Percentiles rank a stretch among this genome's conserved stretches.
Evolutionary conservation across 2,329 filamentous ascomycete genomes (phyloP).

Genomic region (Trichoderma sp.): DNA sequence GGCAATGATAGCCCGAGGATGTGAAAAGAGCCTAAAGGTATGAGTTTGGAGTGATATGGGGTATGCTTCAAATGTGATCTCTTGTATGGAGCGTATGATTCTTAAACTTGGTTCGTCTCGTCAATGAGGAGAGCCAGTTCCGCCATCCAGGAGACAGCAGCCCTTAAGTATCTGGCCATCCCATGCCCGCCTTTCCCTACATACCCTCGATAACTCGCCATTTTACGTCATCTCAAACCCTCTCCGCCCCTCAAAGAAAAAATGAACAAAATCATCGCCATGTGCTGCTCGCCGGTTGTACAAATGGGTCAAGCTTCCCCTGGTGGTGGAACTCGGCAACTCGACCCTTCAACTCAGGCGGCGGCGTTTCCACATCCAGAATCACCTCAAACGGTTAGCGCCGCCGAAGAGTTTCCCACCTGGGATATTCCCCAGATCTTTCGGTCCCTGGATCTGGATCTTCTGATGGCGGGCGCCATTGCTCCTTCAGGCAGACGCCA

Average conservation of each 20-base stretch:
- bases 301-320: conserved; percentile 14
- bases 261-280: conserved; percentile 11
- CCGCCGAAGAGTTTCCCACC: conserved; percentile 16
- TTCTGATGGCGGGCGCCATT: conserved; percentile 16
- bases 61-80: no score
- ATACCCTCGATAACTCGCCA: not conserved
- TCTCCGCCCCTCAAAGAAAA: conserved; percentile 19
- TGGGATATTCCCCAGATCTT: conserved; percentile 15
- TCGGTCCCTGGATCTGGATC: not conserved
- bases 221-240: conserved; percentile 26
- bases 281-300: conserved; percentile 1
- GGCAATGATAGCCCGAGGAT: not conserved
- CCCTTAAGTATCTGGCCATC: conserved; percentile 20
- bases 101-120: not conserved
- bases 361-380: conserved; percentile 20
- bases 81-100: not conserved
- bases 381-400: conserved; percentile 14
- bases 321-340: conserved; percentile 11
- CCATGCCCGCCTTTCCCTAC: not conserved
- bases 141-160: not conserved
- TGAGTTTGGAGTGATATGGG: not conserved
- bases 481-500: conserved; percentile 7
- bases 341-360: not conserved
- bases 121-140: not conserved
- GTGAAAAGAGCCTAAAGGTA: not conserved